Base-by-base conservation (phyloP, 306 rosid species). In the Ormosia semicastrata region DNA sequence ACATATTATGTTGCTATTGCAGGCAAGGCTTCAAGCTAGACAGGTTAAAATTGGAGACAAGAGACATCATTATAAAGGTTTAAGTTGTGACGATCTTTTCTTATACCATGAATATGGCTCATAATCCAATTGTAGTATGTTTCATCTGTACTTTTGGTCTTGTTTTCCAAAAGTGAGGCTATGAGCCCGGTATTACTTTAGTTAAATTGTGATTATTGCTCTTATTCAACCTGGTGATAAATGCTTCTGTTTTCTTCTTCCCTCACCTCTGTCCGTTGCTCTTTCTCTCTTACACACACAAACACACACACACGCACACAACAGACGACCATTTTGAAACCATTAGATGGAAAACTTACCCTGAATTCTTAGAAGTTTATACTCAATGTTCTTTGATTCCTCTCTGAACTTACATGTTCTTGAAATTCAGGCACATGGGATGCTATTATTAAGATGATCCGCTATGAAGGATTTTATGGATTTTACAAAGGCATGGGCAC, bases 401-500 rank as follows among this genome's bases (percentile, higher is more conserved):
- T 65, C 50, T 58, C 65, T 82, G 4, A 79, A 24, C 60, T 43
- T 37, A 34, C 71, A 40, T 73, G 14, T 74, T 67, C 32, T 81
- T 71, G 50, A 18, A 67, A 79, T 87, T 78, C 94, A 95, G 99
- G 99, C 67, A 95, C 99, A 14, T 49, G 70, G 77, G 99, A 95
- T 43, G 99, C 99, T 34, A 77, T 93, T 53, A 53, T 92, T 41
- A 95, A 95, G 89, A 95, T 93, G 98, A 88, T 93, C 78, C 96
- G 57, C 24, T 89, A 90, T 53, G 99, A 93, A 90, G 98, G 98
- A 18, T 70, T 92, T 17, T 24, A 85, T 59, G 98, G 96, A 56
- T 95, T 95, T 79, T 95, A 93, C 93, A 93, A 92, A 83, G 99
- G 99, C 33, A 95, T 95, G 96, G 84, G 94, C 78, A 93, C 98